Evolutionary conservation across 441 rosid genomes (phyloP).

Genomic region (Erodium texanum): DNA sequence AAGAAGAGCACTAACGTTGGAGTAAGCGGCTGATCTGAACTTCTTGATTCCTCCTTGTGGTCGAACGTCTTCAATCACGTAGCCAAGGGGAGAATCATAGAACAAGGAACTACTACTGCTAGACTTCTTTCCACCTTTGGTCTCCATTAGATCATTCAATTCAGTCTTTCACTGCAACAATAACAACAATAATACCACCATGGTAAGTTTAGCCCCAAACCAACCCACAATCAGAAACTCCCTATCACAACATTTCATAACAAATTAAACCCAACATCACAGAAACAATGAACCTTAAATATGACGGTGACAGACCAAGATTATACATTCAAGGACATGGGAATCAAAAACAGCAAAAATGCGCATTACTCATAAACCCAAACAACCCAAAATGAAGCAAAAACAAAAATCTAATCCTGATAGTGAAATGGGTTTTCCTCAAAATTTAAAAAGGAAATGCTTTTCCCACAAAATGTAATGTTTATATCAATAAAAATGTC

Average conservation of each 20-base stretch:
- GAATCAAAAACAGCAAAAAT: background rate
- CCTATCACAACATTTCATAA: no score
- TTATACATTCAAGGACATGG: background rate
- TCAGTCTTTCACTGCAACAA: no score
- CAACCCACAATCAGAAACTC: no score
- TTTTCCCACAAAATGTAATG: background rate
- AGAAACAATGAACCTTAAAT: no score
- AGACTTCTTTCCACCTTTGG: slow-evolving; percentile 36
- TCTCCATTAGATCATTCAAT: slow-evolving; percentile 47
- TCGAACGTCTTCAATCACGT: slow-evolving; percentile 49
- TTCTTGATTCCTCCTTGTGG: slow-evolving; percentile 52
- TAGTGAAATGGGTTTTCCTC: no score
- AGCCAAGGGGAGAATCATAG: slow-evolving; percentile 52
- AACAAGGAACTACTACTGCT: slow-evolving; percentile 23
- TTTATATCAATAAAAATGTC: no score
- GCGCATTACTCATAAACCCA: background rate
- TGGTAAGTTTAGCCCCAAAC: no score
- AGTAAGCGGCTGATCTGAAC: slow-evolving; percentile 55
- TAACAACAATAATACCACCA: no score
- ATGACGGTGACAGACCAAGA: background rate
- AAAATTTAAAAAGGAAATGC: no score
- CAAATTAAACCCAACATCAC: no score
- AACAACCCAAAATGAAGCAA: background rate
- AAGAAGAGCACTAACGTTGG: slow-evolving; percentile 28
- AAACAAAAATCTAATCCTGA: background rate